Evolutionary conservation across 1,284 basidiomycete genomes (phyloP), one percentile per base, ranked within the genome.

Genomic region (Ceratobasidium sp.): DNA sequence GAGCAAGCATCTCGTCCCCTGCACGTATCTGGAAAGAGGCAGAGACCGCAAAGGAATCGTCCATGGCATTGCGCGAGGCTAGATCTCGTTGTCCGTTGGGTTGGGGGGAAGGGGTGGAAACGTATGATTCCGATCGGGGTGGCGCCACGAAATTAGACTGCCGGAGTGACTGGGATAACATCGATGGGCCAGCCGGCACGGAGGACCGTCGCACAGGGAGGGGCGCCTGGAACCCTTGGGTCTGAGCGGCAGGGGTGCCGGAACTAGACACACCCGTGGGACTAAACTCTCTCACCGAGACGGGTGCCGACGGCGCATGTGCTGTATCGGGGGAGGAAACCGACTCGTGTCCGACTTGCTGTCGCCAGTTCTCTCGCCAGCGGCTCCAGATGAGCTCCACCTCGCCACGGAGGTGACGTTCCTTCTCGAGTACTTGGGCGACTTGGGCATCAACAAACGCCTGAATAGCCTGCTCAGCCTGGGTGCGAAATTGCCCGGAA

Each of bases 341-440:
- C 26, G 69, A 72, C 16, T 45, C 64, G 8, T 65, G 64, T 26
- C 55, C 50, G 48, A 71, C 43, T 45, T 73, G 78, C 67, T 84
- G 82, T 65, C 81, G 81, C 70, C 90, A 76, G 61, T 83, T 83
- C 72, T 85, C 84, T 74, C 83, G 82, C 79, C 88, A 92, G 43
- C 79, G 83, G 71, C 80, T 82, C 90, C 91, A 92, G 43, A 93
- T 78, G 3, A 80, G 77, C 72, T 91, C 86, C 28, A 91, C 88
- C 59, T 90, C 84, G 57, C 79, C 80, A 77, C 85, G 84, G 36
- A 93, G 81, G 41, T 81, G 81, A 55, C 81, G 80, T 77, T 93
- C 89, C 18, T 83, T 82, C 26, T 79, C 82, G 75, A 87, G 84
- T 52, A 93, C 79, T 77, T 89, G 85, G 50, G 82, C 81, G 52